A percentile compares a stretch with the other conserved stretches of the same genome.
These are phyloP conservation scores for Ceratocystis destructans DNA, from an alignment of 2,329 filamentous ascomycete genomes.

Conservation along the genomic window DNA sequence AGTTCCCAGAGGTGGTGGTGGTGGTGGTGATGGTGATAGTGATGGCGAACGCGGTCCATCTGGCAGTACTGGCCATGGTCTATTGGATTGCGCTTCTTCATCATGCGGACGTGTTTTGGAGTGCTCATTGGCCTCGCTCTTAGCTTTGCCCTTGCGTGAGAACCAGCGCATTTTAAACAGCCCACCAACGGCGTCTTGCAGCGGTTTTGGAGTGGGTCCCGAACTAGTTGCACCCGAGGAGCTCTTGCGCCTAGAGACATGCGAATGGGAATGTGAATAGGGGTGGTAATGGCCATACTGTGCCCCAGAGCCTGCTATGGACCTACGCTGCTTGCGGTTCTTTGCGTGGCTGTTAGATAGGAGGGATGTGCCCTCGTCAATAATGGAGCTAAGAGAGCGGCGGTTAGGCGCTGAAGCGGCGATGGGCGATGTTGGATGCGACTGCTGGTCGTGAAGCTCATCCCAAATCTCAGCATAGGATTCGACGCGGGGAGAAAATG, in stretches of 20 bases:
- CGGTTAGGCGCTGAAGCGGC: slow-evolving; percentile 25
- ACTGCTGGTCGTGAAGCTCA: slow-evolving; percentile 59
- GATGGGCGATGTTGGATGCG: slow-evolving; percentile 21
- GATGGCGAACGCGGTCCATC: not conserved
- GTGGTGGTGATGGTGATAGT: too few relatives aligned
- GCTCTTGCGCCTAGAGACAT: not conserved
- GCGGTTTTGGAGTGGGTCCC: not conserved
- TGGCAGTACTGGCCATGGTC: not conserved
- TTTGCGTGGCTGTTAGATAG: slow-evolving; percentile 6
- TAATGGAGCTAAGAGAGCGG: slow-evolving; percentile 23
- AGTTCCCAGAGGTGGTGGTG: not conserved
- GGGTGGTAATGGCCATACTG: slow-evolving; percentile 18
- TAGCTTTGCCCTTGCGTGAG: slow-evolving; percentile 21
- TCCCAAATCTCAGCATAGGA: slow-evolving; percentile 66
- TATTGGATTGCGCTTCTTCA: not conserved
- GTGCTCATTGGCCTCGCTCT: not conserved
- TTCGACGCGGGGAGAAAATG: slow-evolving; percentile 30
- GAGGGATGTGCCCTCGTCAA: slow-evolving; percentile 10
- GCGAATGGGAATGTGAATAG: not conserved
- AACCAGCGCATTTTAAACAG: slow-evolving; percentile 47
- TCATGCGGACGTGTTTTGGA: not conserved
- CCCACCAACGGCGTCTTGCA: slow-evolving; percentile 39
- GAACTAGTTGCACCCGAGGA: not conserved
- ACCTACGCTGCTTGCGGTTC: slow-evolving; percentile 38
- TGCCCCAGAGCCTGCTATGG: slow-evolving; percentile 27